phyloP scores from a whole-genome alignment of 2,329 filamentous ascomycete genomes.

The Thielaviopsis ethacetica region DNA sequence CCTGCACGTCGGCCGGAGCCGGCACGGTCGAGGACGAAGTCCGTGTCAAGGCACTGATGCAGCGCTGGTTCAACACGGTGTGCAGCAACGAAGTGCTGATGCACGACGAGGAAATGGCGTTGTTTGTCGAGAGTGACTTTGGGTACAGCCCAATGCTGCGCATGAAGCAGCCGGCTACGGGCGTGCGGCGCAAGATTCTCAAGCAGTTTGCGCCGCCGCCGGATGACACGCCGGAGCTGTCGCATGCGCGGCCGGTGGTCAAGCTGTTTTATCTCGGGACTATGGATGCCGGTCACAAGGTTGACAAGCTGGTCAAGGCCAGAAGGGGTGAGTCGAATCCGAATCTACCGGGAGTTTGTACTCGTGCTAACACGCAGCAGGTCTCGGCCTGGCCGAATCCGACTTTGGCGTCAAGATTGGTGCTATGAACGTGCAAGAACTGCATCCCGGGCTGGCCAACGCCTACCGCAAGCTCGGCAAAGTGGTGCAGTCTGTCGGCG shows the following conservation, averaged over 20 bases:
- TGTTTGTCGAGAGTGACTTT: constrained; percentile 98
- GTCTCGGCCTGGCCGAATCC: constrained; percentile 77
- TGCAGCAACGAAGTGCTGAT: constrained; percentile 86
- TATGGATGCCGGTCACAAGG: constrained; percentile 95
- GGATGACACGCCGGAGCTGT: constrained; percentile 89
- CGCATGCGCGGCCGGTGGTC: constrained; percentile 75
- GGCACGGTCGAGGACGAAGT: constrained; percentile 92
- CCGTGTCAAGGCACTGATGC: constrained; percentile 74
- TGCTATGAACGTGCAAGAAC: constrained; percentile 76
- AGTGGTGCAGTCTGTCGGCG: constrained; percentile 80
- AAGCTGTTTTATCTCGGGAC: constrained; percentile 91
- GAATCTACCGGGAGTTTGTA: background rate
- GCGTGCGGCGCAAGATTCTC: constrained; percentile 82
- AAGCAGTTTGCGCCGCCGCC: constrained; percentile 97
- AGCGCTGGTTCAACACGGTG: constrained; percentile 89
- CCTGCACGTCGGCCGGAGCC: constrained; percentile 83
- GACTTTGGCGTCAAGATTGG: constrained; percentile 86
- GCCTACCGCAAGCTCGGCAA: constrained; percentile 93
- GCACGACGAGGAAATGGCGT: constrained; percentile 88
- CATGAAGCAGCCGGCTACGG: constrained; percentile 92
- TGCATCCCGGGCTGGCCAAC: constrained; percentile 69
- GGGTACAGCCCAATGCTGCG: constrained; percentile 92
- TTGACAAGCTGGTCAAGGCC: constrained; percentile 85
- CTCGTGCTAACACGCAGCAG: constrained; percentile 29
- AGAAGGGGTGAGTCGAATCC: constrained; percentile 49